A percentile compares a stretch with the other conserved stretches of the same genome.
Conservation (phyloP, 768 basidiomycete genomes). For the Cytidiella melzeri region DNA sequence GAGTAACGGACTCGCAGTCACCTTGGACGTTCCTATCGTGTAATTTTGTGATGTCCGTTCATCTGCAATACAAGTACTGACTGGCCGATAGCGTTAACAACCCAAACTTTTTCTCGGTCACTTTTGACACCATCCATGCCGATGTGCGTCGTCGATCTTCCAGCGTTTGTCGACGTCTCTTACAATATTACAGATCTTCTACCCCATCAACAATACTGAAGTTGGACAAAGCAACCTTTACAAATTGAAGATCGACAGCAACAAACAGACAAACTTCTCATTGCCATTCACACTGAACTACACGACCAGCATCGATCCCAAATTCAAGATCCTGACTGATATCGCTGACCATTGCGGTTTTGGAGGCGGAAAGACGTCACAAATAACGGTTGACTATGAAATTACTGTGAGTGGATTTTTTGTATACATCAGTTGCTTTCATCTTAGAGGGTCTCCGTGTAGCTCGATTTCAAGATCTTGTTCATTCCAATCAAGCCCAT, state of each 20-base stretch:
- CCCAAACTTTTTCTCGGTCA: conserved; percentile 74
- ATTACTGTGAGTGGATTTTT: conserved; percentile 43
- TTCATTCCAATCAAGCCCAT: conserved; percentile 61
- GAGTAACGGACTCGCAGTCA: conserved; percentile 40
- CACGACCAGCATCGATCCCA: conserved; percentile 46
- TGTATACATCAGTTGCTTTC: too few species aligned
- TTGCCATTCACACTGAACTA: conserved; percentile 74
- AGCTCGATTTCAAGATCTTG: conserved; percentile 65
- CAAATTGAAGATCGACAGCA: conserved; percentile 38
- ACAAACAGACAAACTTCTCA: conserved; percentile 56
- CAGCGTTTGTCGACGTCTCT: too few species aligned
- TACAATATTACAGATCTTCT: conserved; percentile 64
- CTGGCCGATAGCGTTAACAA: conserved; percentile 57
- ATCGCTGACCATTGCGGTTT: conserved; percentile 59
- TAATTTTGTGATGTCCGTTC: conserved; percentile 31
- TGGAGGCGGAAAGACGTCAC: conserved; percentile 24
- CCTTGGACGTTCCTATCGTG: conserved; percentile 63
- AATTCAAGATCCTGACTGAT: conserved; percentile 49
- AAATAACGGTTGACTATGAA: conserved; percentile 56
- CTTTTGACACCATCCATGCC: conserved; percentile 57
- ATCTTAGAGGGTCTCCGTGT: too few species aligned
- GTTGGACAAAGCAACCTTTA: conserved; percentile 56
- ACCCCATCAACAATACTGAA: conserved; percentile 67
- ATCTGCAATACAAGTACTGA: conserved; percentile 1
- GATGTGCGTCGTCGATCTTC: conserved; percentile 34